These are phyloP conservation scores for Scheffersomyces ergatensis DNA, from an alignment of 805 yeast species.

Conservation along the genomic window DNA sequence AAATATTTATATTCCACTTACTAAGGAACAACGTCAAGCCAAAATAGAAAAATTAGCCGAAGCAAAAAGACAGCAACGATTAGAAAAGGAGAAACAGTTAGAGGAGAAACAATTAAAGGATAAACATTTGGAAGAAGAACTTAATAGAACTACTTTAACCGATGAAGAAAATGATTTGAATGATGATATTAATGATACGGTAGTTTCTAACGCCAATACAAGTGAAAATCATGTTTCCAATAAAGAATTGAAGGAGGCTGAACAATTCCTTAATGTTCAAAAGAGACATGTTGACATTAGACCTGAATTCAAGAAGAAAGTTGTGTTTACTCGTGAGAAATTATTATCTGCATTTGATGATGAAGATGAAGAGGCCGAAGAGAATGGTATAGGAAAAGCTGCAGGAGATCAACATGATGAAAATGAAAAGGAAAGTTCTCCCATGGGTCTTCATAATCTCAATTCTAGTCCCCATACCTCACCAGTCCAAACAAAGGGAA, in stretches of 20 bases:
- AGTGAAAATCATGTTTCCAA: conserved; percentile 11
- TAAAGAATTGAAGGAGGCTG: conserved; percentile 28
- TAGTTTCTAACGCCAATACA: conserved; percentile 12
- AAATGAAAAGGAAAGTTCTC: conserved; percentile 1
- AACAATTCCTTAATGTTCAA: conserved; percentile 31
- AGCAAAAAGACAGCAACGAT: conserved; percentile 14
- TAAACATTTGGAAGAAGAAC: conserved; percentile 25
- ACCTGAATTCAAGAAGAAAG: conserved; percentile 26
- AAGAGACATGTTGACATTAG: conserved; percentile 27
- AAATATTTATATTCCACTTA: conserved; percentile 3
- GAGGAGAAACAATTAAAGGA: background rate
- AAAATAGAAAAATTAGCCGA: conserved; percentile 17
- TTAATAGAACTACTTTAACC: conserved; percentile 29
- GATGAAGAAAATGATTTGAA: conserved; percentile 40
- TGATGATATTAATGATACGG: conserved; percentile 18
- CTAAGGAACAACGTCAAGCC: conserved; percentile 14
- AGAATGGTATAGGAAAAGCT: conserved; percentile 3
- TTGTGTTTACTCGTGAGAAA: conserved; percentile 25
- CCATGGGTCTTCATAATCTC: conserved; percentile 2
- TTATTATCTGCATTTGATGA: conserved; percentile 34
- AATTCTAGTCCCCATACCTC: conserved; percentile 32
- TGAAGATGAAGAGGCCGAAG: conserved; percentile 14
- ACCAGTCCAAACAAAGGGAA: conserved; percentile 14
- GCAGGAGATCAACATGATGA: background rate
- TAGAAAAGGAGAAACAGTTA: conserved; percentile 12